Evolutionary conservation across 805 yeast species (phyloP).

Genomic region (Pichia membranifaciens): DNA sequence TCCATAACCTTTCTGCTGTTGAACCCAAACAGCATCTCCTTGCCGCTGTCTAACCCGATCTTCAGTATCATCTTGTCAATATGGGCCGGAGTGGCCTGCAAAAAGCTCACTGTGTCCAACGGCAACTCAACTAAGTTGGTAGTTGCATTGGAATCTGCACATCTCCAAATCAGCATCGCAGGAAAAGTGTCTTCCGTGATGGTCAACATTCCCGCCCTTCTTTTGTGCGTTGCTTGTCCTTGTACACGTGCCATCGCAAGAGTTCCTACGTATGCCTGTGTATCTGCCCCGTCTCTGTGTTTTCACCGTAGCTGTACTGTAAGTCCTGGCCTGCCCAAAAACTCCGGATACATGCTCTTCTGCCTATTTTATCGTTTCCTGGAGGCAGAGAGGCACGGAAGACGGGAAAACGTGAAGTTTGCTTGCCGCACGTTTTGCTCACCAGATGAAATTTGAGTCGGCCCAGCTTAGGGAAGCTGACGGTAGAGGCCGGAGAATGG

Average conservation of each 20-base stretch:
- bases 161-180: slow-evolving; percentile 50
- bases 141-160: slow-evolving; percentile 42
- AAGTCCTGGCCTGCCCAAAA: no score
- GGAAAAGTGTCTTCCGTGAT: slow-evolving; percentile 53
- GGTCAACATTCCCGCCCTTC: slow-evolving; percentile 47
- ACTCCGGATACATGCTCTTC: no score
- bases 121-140: slow-evolving; percentile 36
- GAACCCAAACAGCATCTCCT: slow-evolving; percentile 49
- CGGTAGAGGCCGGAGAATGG: no score
- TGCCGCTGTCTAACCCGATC: slow-evolving; percentile 32
- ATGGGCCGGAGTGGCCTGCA: slow-evolving; percentile 66
- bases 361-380: no score
- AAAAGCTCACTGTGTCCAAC: slow-evolving; percentile 38
- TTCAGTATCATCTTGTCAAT: slow-evolving; percentile 63
- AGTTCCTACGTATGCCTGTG: no score
- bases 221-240: slow-evolving; percentile 12
- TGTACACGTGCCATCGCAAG: slow-evolving; percentile 7
- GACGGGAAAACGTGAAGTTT: no score
- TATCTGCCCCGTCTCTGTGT: background rate
- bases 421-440: no score
- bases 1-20: slow-evolving; percentile 73
- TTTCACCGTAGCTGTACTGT: background rate
- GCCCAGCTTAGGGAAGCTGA: no score
- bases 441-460: no score
- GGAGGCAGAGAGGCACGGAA: no score